These are phyloP conservation scores for Penicillium decumbens DNA, from an alignment of 2,329 filamentous ascomycete species.

Conservation along the genomic window DNA sequence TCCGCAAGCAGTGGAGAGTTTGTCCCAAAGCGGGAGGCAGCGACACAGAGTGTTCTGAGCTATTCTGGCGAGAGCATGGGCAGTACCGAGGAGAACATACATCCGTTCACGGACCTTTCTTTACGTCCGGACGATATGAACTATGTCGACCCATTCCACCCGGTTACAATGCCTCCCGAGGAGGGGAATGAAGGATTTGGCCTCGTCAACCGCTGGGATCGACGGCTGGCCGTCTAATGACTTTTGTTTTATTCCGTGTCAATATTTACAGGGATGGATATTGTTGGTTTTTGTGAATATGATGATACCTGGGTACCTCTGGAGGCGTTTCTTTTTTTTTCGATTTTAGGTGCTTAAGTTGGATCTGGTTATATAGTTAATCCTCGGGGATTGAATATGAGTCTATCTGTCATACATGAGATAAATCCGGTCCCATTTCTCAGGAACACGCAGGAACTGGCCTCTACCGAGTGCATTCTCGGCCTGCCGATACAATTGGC, in stretches of 20 bases:
- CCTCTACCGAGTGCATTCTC: background rate
- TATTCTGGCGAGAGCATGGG: slow-evolving; percentile 58
- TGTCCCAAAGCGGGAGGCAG: slow-evolving; percentile 23
- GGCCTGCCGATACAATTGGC: slow-evolving; percentile 1
- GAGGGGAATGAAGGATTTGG: slow-evolving; percentile 33
- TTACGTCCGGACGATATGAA: slow-evolving; percentile 29
- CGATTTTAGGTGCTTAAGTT: background rate
- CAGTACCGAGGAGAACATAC: slow-evolving; percentile 47
- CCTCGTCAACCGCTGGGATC: slow-evolving; percentile 31
- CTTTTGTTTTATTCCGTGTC: background rate
- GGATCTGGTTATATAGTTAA: background rate
- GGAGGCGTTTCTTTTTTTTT: slow-evolving; percentile 4
- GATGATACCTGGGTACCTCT: slow-evolving; percentile 11
- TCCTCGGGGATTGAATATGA: background rate
- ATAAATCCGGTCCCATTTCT: background rate
- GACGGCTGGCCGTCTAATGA: slow-evolving; percentile 31
- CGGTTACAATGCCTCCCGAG: slow-evolving; percentile 36
- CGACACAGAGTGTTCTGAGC: slow-evolving; percentile 54
- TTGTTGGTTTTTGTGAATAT: background rate
- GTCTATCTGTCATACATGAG: background rate
- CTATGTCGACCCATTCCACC: slow-evolving; percentile 34
- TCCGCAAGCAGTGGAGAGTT: slow-evolving; percentile 39
- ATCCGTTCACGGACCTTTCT: slow-evolving; percentile 20
- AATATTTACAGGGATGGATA: background rate
- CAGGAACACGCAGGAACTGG: background rate